phyloP scores from a whole-genome alignment of 371 early-diverging fungal genomes.

The Mucor circinelloides region DNA sequence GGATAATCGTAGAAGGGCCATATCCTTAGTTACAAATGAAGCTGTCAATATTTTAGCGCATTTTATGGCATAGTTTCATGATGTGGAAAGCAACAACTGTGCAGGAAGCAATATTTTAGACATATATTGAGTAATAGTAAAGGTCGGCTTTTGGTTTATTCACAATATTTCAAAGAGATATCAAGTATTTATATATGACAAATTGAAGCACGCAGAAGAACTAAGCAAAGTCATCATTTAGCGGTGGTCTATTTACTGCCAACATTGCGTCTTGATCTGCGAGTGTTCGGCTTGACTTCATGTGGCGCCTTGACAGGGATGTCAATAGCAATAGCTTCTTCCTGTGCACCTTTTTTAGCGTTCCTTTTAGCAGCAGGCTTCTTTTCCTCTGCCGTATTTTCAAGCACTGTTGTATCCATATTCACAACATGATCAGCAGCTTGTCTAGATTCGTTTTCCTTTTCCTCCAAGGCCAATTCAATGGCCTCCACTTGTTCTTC shows the following conservation, averaged over 20 bases:
- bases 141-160: too few relatives aligned
- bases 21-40: too few relatives aligned
- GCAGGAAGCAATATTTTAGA: too few relatives aligned
- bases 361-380: background rate
- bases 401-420: background rate
- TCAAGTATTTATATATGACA: too few relatives aligned
- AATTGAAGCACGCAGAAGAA: too few relatives aligned
- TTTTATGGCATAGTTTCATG: too few relatives aligned
- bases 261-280: background rate
- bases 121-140: too few relatives aligned
- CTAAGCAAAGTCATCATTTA: background rate
- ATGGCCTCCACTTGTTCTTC: background rate
- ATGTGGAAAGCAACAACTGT: too few relatives aligned
- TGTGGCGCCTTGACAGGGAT: background rate
- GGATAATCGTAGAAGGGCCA: too few relatives aligned
- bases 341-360: background rate
- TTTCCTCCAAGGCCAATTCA: background rate
- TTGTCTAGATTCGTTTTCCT: background rate
- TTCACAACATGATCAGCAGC: background rate
- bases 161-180: too few relatives aligned
- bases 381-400: background rate
- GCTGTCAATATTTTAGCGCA: too few relatives aligned
- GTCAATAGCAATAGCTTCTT: background rate
- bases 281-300: background rate
- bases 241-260: background rate